These are phyloP conservation scores for Debaryomycetaceae sp. DNA, from an alignment of 1,139 yeast species.

Conservation along the genomic window DNA sequence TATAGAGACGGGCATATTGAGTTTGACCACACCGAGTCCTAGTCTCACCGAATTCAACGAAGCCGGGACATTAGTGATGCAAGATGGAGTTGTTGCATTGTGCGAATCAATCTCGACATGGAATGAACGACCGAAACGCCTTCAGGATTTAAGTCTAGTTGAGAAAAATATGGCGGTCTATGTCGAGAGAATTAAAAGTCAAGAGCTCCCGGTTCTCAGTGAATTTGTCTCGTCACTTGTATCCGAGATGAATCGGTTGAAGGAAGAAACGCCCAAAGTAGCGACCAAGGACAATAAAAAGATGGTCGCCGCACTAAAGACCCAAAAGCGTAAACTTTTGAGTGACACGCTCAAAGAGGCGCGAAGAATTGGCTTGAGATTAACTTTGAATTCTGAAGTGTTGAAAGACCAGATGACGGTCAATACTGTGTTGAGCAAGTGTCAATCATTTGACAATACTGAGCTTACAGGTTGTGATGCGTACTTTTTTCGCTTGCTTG, in stretches of 20 bases:
- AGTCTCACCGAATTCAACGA: constrained; percentile 3
- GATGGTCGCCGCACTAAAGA: constrained; percentile 57
- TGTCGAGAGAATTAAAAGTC: constrained; percentile 22
- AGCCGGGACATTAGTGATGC: not conserved
- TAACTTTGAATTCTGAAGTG: constrained; percentile 55
- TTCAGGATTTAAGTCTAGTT: constrained; percentile 41
- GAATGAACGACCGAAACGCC: constrained; percentile 43
- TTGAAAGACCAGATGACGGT: constrained; percentile 52
- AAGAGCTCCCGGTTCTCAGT: constrained; percentile 28
- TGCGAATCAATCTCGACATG: constrained; percentile 30
- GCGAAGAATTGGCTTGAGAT: constrained; percentile 63
- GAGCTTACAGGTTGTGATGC: constrained; percentile 40
- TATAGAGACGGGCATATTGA: constrained; percentile 50
- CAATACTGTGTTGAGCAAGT: constrained; percentile 47
- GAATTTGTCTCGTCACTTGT: constrained; percentile 45
- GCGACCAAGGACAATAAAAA: constrained; percentile 70
- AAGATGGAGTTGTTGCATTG: constrained; percentile 5
- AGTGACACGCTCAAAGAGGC: constrained; percentile 71
- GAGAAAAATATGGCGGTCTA: constrained; percentile 45
- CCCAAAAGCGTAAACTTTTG: constrained; percentile 67
- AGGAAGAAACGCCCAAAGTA: constrained; percentile 66
- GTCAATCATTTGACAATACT: constrained; percentile 34
- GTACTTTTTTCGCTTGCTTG: constrained; percentile 61
- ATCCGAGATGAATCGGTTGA: constrained; percentile 50
- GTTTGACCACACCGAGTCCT: constrained; percentile 7